phyloP scores from a whole-genome alignment of 2,329 filamentous ascomycete species.

The Botrytis fabae region DNA sequence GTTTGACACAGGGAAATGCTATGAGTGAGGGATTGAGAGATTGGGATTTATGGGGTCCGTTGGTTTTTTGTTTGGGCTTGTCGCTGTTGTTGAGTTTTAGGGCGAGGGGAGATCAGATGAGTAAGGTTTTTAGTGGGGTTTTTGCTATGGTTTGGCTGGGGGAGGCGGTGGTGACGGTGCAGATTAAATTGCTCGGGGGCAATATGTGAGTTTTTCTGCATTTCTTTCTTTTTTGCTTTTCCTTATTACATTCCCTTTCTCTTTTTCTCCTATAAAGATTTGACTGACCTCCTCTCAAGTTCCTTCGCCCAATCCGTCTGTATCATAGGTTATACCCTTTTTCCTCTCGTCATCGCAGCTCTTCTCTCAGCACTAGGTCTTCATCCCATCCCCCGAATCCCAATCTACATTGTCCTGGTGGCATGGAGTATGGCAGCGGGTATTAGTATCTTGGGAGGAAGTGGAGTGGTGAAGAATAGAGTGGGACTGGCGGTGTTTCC shows the following conservation, averaged over 20 bases:
- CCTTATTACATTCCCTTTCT: not conserved
- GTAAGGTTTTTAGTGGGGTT: conserved; percentile 89
- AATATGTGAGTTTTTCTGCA: conserved; percentile 76
- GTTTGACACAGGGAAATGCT: conserved; percentile 54
- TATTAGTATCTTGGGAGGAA: conserved; percentile 27
- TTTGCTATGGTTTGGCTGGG: conserved; percentile 98
- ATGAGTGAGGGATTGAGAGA: conserved; percentile 91
- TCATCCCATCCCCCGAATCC: conserved; percentile 78
- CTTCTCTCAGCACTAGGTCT: conserved; percentile 82
- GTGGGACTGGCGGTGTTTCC: conserved; percentile 27
- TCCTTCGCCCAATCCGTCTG: conserved; percentile 98
- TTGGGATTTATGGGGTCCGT: conserved; percentile 97
- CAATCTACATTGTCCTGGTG: conserved; percentile 84
- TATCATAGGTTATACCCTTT: conserved; percentile 97
- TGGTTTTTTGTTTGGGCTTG: conserved; percentile 89
- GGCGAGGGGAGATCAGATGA: conserved; percentile 76
- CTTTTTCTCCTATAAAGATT: not conserved
- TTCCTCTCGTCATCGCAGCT: conserved; percentile 91
- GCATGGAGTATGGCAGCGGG: conserved; percentile 90
- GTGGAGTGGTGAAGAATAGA: conserved; percentile 27
- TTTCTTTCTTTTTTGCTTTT: too few relatives aligned
- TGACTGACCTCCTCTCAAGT: conserved; percentile 49
- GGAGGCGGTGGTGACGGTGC: conserved; percentile 93
- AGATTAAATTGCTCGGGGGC: conserved; percentile 93
- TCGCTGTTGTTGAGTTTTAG: conserved; percentile 85